phyloP scores from a whole-genome alignment of 805 yeast species.

The Yamadazyma sp. region DNA sequence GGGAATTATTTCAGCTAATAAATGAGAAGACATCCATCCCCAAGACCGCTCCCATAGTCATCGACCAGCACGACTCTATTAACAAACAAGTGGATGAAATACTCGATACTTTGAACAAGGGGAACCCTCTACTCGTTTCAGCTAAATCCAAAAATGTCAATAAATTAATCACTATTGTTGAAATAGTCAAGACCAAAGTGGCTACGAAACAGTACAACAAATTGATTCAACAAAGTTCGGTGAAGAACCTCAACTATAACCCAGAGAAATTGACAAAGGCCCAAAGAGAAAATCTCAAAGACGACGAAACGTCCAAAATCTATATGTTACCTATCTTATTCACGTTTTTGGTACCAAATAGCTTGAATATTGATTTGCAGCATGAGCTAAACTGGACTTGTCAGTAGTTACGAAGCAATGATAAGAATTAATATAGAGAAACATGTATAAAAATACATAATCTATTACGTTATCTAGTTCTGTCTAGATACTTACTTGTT shows the following conservation, averaged over 20 bases:
- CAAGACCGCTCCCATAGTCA: constrained; percentile 7
- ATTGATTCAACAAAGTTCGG: constrained; percentile 11
- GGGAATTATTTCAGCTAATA: neutral
- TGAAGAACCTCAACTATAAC: constrained; percentile 10
- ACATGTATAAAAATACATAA: no score
- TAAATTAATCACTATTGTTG: constrained; percentile 14
- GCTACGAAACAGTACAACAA: constrained; percentile 14
- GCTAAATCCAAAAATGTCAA: constrained; percentile 11
- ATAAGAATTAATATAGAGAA: neutral
- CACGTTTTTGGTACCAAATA: constrained; percentile 11
- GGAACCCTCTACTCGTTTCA: constrained; percentile 7
- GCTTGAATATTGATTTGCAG: constrained; percentile 1
- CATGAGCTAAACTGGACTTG: constrained; percentile 9
- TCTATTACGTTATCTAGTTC: constrained; percentile 2
- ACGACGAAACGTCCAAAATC: neutral
- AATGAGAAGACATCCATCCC: neutral
- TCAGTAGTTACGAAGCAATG: constrained; percentile 3
- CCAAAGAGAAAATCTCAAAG: constrained; percentile 2
- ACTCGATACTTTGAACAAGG: neutral
- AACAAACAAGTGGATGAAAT: constrained; percentile 13
- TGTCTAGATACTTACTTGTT: constrained; percentile 1
- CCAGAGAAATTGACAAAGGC: neutral
- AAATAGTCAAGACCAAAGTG: constrained; percentile 13
- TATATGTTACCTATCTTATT: constrained; percentile 15
- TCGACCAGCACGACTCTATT: constrained; percentile 13